phyloP scores from a whole-genome alignment of 2,329 filamentous ascomycete species.

The Pseudogymnoascus sp. region DNA sequence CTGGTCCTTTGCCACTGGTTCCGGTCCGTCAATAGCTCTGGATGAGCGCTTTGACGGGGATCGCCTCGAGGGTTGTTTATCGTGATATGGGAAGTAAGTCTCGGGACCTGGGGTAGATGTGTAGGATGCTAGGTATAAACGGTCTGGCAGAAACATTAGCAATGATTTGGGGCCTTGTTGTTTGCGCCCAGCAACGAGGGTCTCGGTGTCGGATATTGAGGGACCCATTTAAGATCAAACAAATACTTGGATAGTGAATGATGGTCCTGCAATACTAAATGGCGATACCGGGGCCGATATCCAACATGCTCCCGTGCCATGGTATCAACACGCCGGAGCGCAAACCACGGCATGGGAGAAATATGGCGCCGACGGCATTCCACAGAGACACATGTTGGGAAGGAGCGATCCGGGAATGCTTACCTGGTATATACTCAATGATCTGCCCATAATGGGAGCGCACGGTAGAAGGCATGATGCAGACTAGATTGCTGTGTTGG shows the following conservation, averaged over 20 bases:
- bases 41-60: conserved; percentile 74
- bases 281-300: neutral
- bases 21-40: conserved; percentile 54
- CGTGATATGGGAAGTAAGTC: conserved; percentile 79
- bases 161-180: conserved; percentile 17
- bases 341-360: conserved; percentile 5
- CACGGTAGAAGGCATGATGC: conserved; percentile 39
- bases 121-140: conserved; percentile 91
- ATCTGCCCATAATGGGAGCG: conserved; percentile 72
- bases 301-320: conserved; percentile 1
- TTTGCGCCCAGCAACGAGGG: conserved; percentile 7
- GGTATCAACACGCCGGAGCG: neutral
- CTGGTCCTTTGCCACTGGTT: conserved; percentile 40
- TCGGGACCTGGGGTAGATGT: conserved; percentile 71
- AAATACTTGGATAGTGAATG: conserved; percentile 6
- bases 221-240: conserved; percentile 6
- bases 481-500: conserved; percentile 20
- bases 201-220: neutral
- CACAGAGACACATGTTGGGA: neutral
- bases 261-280: neutral
- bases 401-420: conserved; percentile 24
- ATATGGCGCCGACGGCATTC: conserved; percentile 1
- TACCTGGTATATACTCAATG: conserved; percentile 94
- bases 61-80: conserved; percentile 42
- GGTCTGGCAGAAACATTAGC: conserved; percentile 57